Base-by-base conservation (phyloP, 1,139 yeast species). In the Geotrichum siamense region DNA sequence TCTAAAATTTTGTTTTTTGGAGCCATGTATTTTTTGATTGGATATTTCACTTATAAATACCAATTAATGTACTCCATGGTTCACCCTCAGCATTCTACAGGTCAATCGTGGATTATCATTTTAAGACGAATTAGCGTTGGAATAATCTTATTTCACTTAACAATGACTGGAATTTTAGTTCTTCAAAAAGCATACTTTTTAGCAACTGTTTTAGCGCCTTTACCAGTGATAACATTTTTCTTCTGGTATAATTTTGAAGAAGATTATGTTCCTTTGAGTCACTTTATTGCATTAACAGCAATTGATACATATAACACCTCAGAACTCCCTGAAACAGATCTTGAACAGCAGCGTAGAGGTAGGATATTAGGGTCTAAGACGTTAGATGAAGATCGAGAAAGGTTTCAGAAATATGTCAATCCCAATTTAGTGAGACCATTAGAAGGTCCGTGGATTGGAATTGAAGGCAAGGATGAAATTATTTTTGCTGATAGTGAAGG, bases 161-260 rank as follows among this genome's bases (percentile, higher is more conserved):
- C 96, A 13, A 86, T 87, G 86, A 87, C 89, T 1, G 97, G 96
- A 2, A 81, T 94, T 0, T 68, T 89, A 48, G 91, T 84, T 1
- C 78, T 85, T 54, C 78, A 76, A 52, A 79, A 82, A 50, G 94
- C 94, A 0, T 87, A 80, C 65, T 65, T 78, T 9, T 68, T 85
- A 39, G 86, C 96, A 0, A 67, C 82, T 28, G 71, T 79, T 50
- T 66, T 89, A 40, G 69, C 79, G 0, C 96, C 96, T 1, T 67
- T 87, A 37, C 93, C 95, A 1, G 56, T 84, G 10, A 64, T 77
- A 4, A 81, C 94, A 0, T 54, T 82, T 23, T 72, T 76, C 39
- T 77, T 80, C 46, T 69, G 83, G 58, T 86, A 86, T 79, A 82
- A 82, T 55, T 89, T 86, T 60, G 86, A 89, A 58, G 77, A 78